A percentile compares a stretch with the other conserved stretches of the same genome.
These are phyloP conservation scores for Dispira simplex DNA, from an alignment of 192 early-diverging fungal species.

Conservation along the genomic window DNA sequence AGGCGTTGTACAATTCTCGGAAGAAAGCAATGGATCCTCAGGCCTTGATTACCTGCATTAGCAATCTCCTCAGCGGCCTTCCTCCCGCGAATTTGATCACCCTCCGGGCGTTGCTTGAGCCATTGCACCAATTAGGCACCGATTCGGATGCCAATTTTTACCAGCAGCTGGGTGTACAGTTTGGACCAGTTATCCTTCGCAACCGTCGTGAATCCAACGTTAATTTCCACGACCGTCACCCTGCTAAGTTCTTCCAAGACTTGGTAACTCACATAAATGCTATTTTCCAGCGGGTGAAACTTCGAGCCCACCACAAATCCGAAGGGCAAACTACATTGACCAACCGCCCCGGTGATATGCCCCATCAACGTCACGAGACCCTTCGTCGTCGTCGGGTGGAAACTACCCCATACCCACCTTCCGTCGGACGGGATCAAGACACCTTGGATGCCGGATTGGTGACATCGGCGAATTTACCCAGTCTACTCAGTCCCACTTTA, in stretches of 20 bases:
- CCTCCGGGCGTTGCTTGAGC: slow-evolving; percentile 20
- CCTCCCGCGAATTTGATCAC: slow-evolving; percentile 23
- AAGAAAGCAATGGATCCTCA: slow-evolving; percentile 20
- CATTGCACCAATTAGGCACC: slow-evolving; percentile 15
- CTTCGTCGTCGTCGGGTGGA: background rate
- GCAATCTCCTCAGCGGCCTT: slow-evolving; percentile 17
- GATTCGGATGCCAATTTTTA: slow-evolving; percentile 17
- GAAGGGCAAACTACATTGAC: background rate
- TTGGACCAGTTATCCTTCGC: slow-evolving; percentile 29
- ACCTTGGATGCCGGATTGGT: background rate
- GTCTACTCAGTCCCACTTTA: too few species aligned
- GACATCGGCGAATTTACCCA: background rate
- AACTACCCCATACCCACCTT: background rate
- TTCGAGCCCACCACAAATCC: background rate
- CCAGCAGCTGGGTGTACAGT: slow-evolving; percentile 16
- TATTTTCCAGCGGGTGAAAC: background rate
- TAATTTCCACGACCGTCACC: slow-evolving; percentile 5
- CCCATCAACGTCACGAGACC: background rate
- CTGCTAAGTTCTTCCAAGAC: background rate
- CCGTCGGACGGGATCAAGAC: background rate
- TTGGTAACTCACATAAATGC: background rate
- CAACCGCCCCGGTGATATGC: background rate
- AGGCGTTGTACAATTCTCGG: slow-evolving; percentile 36
- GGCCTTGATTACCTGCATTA: slow-evolving; percentile 13
- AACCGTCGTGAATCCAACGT: background rate